These are phyloP conservation scores for Phyllosticta citrichinensis DNA, from an alignment of 2,329 filamentous ascomycete species.

Conservation along the genomic window DNA sequence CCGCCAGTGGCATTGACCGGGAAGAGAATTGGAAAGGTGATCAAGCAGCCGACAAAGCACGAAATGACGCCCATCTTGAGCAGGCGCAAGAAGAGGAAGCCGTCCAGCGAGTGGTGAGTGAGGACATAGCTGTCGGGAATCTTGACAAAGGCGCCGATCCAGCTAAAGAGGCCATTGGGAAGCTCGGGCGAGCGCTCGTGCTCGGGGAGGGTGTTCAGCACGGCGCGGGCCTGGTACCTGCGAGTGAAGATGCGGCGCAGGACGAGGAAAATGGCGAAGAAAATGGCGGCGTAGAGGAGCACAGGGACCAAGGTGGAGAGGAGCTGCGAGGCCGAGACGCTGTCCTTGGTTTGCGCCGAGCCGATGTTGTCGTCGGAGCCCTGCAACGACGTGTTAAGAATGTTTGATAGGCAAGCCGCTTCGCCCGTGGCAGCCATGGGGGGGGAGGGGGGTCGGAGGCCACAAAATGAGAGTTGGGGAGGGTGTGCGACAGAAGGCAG, in stretches of 20 bases:
- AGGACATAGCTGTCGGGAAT: slow-evolving; percentile 68
- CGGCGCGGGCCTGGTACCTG: slow-evolving; percentile 44
- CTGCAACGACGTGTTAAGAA: slow-evolving; percentile 1
- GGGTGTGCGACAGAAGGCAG: background rate
- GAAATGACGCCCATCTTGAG: slow-evolving; percentile 42
- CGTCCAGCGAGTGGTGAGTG: slow-evolving; percentile 85
- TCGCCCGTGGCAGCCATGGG: background rate
- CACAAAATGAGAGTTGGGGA: background rate
- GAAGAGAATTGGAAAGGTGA: slow-evolving; percentile 78
- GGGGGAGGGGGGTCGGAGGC: too few species aligned
- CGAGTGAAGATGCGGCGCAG: slow-evolving; percentile 40
- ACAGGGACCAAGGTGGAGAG: slow-evolving; percentile 48
- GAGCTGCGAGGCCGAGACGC: slow-evolving; percentile 32
- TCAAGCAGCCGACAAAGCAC: slow-evolving; percentile 51
- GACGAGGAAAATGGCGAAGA: slow-evolving; percentile 43
- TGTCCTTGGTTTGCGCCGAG: slow-evolving; percentile 31
- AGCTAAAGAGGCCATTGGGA: slow-evolving; percentile 19
- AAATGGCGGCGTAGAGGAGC: slow-evolving; percentile 39
- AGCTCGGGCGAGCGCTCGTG: slow-evolving; percentile 7
- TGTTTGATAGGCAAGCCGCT: background rate
- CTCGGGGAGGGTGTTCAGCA: slow-evolving; percentile 2
- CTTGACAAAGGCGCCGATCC: slow-evolving; percentile 40
- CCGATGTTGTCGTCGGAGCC: slow-evolving; percentile 33
- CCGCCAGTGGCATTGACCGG: slow-evolving; percentile 82
- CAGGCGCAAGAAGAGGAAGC: slow-evolving; percentile 83